Conservation (phyloP, 805 yeast genomes). For the Metschnikowia hibisci region DNA sequence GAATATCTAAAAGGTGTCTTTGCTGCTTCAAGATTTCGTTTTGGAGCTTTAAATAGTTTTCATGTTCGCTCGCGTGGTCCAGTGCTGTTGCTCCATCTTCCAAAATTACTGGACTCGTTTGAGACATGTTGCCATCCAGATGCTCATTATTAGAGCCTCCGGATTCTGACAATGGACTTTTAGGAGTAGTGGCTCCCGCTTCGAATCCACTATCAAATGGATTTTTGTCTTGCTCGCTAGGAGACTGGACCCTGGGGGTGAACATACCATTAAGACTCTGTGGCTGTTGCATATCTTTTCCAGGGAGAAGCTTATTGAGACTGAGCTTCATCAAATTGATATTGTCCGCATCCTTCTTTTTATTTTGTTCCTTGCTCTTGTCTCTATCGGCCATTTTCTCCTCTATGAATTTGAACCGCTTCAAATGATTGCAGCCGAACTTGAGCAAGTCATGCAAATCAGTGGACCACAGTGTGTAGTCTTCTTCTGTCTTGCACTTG, state of each 20-base stretch:
- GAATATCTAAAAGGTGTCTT: constrained; percentile 25
- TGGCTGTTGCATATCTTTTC: constrained; percentile 9
- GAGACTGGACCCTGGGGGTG: constrained; percentile 36
- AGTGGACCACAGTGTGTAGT: constrained; percentile 50
- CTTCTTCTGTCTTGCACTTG: constrained; percentile 42
- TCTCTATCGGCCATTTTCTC: constrained; percentile 32
- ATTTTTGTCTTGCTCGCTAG: constrained; percentile 28
- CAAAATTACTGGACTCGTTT: constrained; percentile 1
- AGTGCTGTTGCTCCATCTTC: constrained; percentile 4
- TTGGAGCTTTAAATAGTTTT: constrained; percentile 34
- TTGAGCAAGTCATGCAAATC: constrained; percentile 52
- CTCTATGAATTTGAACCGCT: constrained; percentile 48
- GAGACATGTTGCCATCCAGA: not conserved
- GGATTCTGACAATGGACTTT: constrained; percentile 7
- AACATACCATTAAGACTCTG: constrained; percentile 32
- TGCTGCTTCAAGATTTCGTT: constrained; percentile 37
- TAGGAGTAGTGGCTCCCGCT: not conserved
- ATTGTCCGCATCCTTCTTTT: constrained; percentile 2
- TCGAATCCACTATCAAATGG: constrained; percentile 35
- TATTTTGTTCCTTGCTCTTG: constrained; percentile 5
- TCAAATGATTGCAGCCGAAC: constrained; percentile 41
- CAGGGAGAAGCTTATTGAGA: constrained; percentile 14
- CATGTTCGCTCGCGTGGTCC: constrained; percentile 29
- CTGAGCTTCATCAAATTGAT: constrained; percentile 13
- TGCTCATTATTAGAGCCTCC: constrained; percentile 1